A percentile compares a stretch with the other conserved stretches of the same genome.
These are phyloP conservation scores for Solanum raphanifolium DNA, from an alignment of 257 asterid species.

Conservation along the genomic window DNA sequence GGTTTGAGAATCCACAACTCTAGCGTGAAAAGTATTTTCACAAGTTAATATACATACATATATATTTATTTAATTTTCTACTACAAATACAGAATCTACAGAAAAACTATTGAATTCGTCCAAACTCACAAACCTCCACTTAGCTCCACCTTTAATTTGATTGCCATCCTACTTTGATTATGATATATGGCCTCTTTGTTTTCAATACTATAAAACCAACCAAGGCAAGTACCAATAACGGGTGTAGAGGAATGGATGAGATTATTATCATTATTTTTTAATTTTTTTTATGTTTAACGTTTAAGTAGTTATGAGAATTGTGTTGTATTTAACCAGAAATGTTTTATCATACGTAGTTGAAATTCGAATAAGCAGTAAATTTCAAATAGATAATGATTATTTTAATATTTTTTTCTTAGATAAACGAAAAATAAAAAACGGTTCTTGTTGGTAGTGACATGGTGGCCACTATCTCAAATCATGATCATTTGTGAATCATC, in stretches of 20 bases:
- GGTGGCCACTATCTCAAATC: background rate
- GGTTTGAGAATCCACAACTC: background rate
- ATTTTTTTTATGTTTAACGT: background rate
- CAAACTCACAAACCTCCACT: no score
- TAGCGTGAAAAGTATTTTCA: no score
- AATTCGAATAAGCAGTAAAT: background rate
- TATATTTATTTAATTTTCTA: no score
- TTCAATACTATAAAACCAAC: no score
- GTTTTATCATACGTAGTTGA: background rate
- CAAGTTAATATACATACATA: background rate
- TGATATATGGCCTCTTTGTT: background rate
- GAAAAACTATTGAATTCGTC: no score
- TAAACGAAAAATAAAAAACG: no score
- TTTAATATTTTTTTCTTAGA: no score
- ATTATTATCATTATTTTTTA: no score
- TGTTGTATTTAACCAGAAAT: background rate
- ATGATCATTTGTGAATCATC: background rate
- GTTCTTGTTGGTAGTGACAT: background rate
- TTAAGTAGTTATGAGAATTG: background rate
- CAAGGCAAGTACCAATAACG: background rate
- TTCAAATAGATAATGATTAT: background rate
- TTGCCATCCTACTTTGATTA: background rate
- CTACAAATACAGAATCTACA: rapidly evolving
- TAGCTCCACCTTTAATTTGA: background rate
- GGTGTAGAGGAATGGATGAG: background rate